Percentiles rank a stretch among this genome's conserved stretches.
phyloP scores from a whole-genome alignment of 805 yeast species.

The Nadsonia fulvescens region DNA sequence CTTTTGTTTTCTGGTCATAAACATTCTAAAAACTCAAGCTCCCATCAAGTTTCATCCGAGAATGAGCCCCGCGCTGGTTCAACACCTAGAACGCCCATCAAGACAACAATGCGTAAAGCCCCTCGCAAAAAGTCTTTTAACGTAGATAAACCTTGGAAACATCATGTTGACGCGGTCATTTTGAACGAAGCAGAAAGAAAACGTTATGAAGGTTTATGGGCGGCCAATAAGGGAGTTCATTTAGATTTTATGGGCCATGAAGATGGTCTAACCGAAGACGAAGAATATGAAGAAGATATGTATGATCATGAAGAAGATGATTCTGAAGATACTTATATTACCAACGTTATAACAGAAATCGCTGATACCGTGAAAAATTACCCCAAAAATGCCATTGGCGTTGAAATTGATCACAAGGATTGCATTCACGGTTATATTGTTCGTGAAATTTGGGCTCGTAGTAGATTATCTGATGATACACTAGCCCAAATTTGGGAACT shows the following conservation, averaged over 20 bases:
- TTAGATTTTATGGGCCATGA: constrained; percentile 9
- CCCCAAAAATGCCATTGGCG: constrained; percentile 9
- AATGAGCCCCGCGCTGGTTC: too few relatives aligned
- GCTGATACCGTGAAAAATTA: constrained; percentile 8
- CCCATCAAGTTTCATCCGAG: too few relatives aligned
- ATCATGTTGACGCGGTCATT: constrained; percentile 41
- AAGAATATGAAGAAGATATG: constrained; percentile 10
- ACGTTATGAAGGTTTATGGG: constrained; percentile 90
- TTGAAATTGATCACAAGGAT: constrained; percentile 18
- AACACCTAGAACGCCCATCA: too few relatives aligned
- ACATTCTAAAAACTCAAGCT: too few relatives aligned
- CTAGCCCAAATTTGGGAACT: constrained; percentile 49
- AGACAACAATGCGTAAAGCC: constrained; percentile 20
- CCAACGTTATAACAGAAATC: too few relatives aligned
- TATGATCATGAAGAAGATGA: constrained; percentile 9
- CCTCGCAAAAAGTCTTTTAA: constrained; percentile 36
- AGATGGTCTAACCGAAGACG: constrained; percentile 7
- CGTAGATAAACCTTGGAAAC: constrained; percentile 89
- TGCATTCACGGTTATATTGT: constrained; percentile 47
- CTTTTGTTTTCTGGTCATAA: too few relatives aligned
- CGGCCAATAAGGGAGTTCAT: constrained; percentile 52
- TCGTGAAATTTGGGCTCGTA: constrained; percentile 62
- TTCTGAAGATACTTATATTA: constrained; percentile 12
- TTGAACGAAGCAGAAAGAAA: constrained; percentile 47
- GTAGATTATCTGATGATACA: constrained; percentile 47